A percentile compares a stretch with the other conserved stretches of the same genome.
phyloP scores from a whole-genome alignment of 192 early-diverging fungal species.

The Obelidium mucronatum region DNA sequence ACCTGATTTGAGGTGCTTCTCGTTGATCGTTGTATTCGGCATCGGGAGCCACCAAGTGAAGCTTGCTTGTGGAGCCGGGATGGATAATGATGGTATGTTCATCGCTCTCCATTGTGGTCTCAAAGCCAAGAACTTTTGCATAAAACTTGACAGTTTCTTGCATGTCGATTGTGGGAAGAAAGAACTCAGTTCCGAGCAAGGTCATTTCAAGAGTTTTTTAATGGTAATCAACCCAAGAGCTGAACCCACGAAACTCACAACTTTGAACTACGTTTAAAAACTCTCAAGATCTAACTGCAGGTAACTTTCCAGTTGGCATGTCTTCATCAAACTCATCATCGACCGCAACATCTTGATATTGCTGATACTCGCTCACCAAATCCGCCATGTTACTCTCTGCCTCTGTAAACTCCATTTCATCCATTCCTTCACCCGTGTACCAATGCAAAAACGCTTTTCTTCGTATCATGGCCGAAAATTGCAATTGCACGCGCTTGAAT shows the following conservation, averaged over 20 bases:
- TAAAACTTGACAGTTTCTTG: conserved; percentile 1
- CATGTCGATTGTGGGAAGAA: not conserved
- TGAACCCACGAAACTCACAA: not conserved
- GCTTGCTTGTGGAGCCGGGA: not conserved
- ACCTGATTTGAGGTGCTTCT: conserved; percentile 1
- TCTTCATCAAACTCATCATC: conserved; percentile 44
- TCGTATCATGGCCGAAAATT: conserved; percentile 92
- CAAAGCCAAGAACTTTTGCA: not conserved
- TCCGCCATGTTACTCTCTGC: conserved; percentile 98
- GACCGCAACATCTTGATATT: conserved; percentile 68
- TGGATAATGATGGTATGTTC: conserved; percentile 15
- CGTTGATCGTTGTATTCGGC: not conserved
- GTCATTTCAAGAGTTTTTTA: not conserved
- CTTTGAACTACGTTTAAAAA: no score
- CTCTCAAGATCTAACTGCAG: not conserved
- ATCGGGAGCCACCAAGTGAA: not conserved
- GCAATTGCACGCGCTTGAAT: conserved; percentile 90
- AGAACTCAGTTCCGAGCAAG: not conserved
- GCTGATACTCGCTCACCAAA: conserved; percentile 97
- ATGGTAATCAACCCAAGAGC: not conserved
- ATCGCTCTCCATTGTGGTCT: not conserved
- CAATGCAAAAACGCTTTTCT: conserved; percentile 96
- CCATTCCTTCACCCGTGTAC: conserved; percentile 96
- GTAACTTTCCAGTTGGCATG: not conserved
- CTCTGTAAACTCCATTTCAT: conserved; percentile 97